phyloP scores from a whole-genome alignment of 495 filamentous ascomycete genomes.

The Rusavskia elegans region DNA sequence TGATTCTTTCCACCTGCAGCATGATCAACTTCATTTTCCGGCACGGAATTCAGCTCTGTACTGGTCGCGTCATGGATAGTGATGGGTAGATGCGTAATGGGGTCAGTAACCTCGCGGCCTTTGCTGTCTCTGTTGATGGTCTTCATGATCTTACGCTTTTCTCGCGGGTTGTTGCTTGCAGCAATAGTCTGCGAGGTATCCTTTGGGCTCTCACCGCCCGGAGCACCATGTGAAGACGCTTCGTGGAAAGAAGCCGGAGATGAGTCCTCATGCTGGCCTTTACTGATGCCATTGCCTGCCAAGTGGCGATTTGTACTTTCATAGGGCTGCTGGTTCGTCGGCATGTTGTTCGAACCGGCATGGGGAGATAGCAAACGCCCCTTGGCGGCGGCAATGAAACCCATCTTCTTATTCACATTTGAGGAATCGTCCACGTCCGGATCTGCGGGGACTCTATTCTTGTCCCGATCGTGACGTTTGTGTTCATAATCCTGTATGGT shows the following conservation, averaged over 20 bases:
- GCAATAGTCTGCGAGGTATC: constrained; percentile 33
- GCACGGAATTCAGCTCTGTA: constrained; percentile 36
- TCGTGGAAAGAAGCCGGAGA: constrained; percentile 7
- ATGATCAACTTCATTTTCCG: constrained; percentile 33
- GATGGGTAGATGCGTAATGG: constrained; percentile 52
- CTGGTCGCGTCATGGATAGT: constrained; percentile 47
- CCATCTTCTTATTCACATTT: neutral
- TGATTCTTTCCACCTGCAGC: constrained; percentile 32
- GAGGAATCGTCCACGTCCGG: constrained; percentile 21
- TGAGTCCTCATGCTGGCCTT: constrained; percentile 1
- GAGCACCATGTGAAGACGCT: neutral
- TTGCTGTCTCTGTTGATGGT: constrained; percentile 36
- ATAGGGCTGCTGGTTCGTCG: neutral
- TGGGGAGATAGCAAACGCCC: constrained; percentile 19
- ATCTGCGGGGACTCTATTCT: constrained; percentile 13
- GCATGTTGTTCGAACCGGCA: neutral
- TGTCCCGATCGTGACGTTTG: constrained; percentile 33
- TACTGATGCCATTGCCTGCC: constrained; percentile 1
- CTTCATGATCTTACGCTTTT: constrained; percentile 43
- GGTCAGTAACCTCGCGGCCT: constrained; percentile 53
- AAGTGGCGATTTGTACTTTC: constrained; percentile 6
- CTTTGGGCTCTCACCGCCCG: constrained; percentile 4
- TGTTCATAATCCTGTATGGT: constrained; percentile 47
- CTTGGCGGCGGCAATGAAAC: neutral
- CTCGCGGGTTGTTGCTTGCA: constrained; percentile 32